Evolutionary conservation across 306 rosid species (phyloP).

Genomic region (Vigna hirtella): DNA sequence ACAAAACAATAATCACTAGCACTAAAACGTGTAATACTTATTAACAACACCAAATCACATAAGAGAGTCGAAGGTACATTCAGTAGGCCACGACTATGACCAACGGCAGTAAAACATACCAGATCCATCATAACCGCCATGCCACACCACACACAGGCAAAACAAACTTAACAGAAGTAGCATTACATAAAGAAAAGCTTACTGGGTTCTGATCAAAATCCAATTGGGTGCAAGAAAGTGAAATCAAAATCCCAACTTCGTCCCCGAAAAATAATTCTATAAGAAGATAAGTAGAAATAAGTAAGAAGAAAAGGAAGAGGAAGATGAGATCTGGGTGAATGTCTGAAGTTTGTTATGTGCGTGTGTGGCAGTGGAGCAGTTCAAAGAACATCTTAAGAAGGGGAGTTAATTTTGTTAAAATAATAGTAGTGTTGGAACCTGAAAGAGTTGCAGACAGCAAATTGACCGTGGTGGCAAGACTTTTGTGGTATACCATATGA

Average conservation of each 20-base stretch:
- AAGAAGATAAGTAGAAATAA: neutral
- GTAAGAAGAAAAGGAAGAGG: slow-evolving; percentile 20
- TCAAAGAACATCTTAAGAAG: neutral
- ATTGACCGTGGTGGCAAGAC: slow-evolving; percentile 38
- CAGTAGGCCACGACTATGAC: slow-evolving; percentile 19
- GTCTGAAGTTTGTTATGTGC: neutral
- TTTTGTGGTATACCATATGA: neutral
- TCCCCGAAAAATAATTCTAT: no score
- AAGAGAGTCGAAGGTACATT: slow-evolving; percentile 27
- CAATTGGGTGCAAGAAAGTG: slow-evolving; percentile 42
- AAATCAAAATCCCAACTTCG: slow-evolving; percentile 35
- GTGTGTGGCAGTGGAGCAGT: slow-evolving; percentile 35
- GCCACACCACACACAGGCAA: neutral
- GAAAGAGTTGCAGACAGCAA: slow-evolving; percentile 35
- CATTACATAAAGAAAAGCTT: slow-evolving; percentile 35
- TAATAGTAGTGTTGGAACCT: slow-evolving; percentile 9
- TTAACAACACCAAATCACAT: slow-evolving; percentile 27
- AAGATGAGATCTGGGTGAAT: slow-evolving; percentile 40
- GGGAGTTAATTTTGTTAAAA: slow-evolving; percentile 29
- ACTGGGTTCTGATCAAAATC: slow-evolving; percentile 53
- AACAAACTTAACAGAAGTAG: neutral
- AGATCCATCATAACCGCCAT: slow-evolving; percentile 44
- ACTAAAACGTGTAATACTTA: slow-evolving; percentile 20
- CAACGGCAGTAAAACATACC: slow-evolving; percentile 16
- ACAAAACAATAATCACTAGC: slow-evolving; percentile 22